These are phyloP conservation scores for Pseudogymnoascus sp. DNA, from an alignment of 2,329 filamentous ascomycete genomes.

Conservation along the genomic window DNA sequence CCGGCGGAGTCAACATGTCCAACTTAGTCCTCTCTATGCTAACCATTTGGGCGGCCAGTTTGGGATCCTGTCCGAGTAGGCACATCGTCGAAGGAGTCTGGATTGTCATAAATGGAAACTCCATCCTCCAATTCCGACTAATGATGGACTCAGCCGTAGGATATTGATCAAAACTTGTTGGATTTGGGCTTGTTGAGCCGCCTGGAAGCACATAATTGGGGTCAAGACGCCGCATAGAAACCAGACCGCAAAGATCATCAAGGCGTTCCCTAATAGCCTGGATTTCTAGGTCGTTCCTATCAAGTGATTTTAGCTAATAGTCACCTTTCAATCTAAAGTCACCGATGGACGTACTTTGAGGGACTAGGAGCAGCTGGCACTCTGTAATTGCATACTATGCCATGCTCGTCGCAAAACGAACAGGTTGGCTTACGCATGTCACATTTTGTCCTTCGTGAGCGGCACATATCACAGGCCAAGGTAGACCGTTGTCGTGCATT, in stretches of 20 bases:
- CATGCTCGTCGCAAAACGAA: conserved; percentile 19
- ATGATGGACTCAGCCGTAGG: conserved; percentile 16
- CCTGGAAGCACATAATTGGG: background rate
- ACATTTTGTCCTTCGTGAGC: conserved; percentile 23
- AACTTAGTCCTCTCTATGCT: conserved; percentile 13
- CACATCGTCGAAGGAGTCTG: conserved; percentile 16
- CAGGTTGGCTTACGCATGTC: conserved; percentile 21
- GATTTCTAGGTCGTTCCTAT: conserved; percentile 11
- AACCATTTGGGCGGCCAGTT: conserved; percentile 12
- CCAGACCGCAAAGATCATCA: conserved; percentile 10
- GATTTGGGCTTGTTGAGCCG: background rate
- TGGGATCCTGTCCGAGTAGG: conserved; percentile 13
- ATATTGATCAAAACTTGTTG: conserved; percentile 9
- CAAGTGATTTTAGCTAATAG: background rate
- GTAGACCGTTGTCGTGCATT: conserved; percentile 13
- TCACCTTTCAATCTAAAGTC: conserved; percentile 8
- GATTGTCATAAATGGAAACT: conserved; percentile 18
- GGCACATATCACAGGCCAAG: conserved; percentile 21
- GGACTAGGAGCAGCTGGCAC: background rate
- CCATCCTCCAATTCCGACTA: conserved; percentile 15
- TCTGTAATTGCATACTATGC: conserved; percentile 14
- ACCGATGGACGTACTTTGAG: background rate
- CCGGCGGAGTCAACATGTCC: background rate
- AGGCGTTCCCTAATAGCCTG: conserved; percentile 10
- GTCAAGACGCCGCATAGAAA: conserved; percentile 7